A percentile compares a stretch with the other conserved stretches of the same genome.
Conservation (phyloP, 139 green algal species). For the Micromonas commoda region DNA sequence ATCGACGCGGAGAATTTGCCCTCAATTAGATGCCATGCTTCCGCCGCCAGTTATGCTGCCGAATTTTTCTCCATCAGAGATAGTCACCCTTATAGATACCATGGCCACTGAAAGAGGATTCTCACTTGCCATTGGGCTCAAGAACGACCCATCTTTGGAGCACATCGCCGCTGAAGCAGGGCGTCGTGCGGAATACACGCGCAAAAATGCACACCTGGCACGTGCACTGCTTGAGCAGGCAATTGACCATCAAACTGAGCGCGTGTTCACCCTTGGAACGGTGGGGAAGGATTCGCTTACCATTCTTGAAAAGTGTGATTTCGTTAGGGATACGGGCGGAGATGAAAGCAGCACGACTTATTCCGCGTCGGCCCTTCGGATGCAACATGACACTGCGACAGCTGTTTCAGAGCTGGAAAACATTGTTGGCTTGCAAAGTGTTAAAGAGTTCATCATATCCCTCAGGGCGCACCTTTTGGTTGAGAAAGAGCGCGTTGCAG, state of each 20-base stretch:
- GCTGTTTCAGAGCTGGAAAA: conserved; percentile 5
- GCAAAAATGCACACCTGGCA: not conserved
- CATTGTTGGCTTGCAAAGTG: not conserved
- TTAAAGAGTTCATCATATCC: conserved; percentile 3
- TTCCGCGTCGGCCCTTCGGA: not conserved
- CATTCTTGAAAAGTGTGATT: not conserved
- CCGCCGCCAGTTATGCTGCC: not conserved
- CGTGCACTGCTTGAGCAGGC: not conserved
- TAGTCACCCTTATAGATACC: not conserved
- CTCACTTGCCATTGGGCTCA: not conserved
- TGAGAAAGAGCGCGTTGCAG: not conserved
- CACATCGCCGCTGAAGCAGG: not conserved
- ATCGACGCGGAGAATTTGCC: not conserved
- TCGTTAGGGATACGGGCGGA: not conserved
- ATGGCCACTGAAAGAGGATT: not conserved
- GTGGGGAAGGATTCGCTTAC: not conserved
- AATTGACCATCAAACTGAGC: not conserved
- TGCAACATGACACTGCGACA: not conserved
- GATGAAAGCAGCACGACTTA: no score
- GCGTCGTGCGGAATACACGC: not conserved
- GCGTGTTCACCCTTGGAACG: not conserved
- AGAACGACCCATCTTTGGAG: not conserved
- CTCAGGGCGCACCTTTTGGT: not conserved
- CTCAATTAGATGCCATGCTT: not conserved
- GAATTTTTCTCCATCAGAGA: not conserved